A percentile compares a stretch with the other conserved stretches of the same genome.
Conservation (phyloP, 2,329 filamentous ascomycete genomes). For the Fusarium sp. region DNA sequence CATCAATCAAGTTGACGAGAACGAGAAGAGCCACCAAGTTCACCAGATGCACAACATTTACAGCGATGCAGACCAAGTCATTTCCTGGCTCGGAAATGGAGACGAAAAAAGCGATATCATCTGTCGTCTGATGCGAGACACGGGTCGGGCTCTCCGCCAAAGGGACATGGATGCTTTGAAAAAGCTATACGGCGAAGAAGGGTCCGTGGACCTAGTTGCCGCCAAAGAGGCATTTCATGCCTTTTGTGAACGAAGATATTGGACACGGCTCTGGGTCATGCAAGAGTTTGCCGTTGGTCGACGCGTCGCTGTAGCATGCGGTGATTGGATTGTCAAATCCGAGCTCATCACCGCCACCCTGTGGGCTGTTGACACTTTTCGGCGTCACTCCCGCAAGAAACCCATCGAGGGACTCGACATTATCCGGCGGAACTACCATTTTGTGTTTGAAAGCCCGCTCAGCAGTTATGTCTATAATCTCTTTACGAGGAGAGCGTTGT, state of each 20-base stretch:
- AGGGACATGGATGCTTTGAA: background rate
- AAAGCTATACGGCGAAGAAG: background rate
- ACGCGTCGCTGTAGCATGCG: slow-evolving; percentile 18
- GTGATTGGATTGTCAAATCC: slow-evolving; percentile 1
- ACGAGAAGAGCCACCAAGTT: slow-evolving; percentile 24
- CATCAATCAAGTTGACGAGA: slow-evolving; percentile 23
- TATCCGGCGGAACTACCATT: background rate
- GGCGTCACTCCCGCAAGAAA: background rate
- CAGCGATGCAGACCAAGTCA: slow-evolving; percentile 5
- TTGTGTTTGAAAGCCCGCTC: background rate
- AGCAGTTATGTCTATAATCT: slow-evolving; percentile 21
- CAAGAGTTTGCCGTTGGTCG: slow-evolving; percentile 23
- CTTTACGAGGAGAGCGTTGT: slow-evolving; percentile 7
- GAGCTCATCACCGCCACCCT: background rate
- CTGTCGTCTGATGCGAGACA: slow-evolving; percentile 1
- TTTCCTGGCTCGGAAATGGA: slow-evolving; percentile 11
- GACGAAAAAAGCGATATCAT: slow-evolving; percentile 6
- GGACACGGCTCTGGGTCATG: slow-evolving; percentile 33
- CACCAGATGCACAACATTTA: slow-evolving; percentile 25
- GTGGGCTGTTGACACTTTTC: background rate
- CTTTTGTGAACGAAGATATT: slow-evolving; percentile 19
- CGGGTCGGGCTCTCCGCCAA: background rate
- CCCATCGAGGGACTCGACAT: background rate
- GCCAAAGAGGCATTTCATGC: slow-evolving; percentile 4
- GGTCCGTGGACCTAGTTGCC: background rate